Evolutionary conservation across 1,284 basidiomycete genomes (phyloP), one percentile per base, ranked within the genome.

Genomic region (Sanghuangporus baumii): DNA sequence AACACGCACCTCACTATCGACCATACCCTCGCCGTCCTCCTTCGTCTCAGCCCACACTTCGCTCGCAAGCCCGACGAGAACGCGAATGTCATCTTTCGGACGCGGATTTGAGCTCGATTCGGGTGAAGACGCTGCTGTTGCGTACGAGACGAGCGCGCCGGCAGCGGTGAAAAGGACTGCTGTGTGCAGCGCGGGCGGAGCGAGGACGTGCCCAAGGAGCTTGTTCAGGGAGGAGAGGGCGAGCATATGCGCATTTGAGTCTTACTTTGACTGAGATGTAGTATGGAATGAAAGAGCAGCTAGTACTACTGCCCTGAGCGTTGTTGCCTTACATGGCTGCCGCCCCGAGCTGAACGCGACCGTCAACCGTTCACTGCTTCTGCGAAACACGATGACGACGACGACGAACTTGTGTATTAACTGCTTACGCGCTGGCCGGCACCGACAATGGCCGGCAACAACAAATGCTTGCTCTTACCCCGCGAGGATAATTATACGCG

Each of bases 41-140:
- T 77, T 78, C 20, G 84, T 86, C 73, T 91, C 89, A 61, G 83
- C 82, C 89, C 89, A 91, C 47, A 88, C 78, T 70, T 91, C 89
- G 8, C 82, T 82, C 55, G 83, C 82, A 12, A 91, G 73, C 16
- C 88, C 89, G 11, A 87, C 87, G 36, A 87, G 75, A 38, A 91
- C 80, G 60, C 86, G 82, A 55, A 91, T 79, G 63, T 88, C 83
- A 69, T 91, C 89, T 73, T 90, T 91, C 40, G 83, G 73, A 61
- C 81, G 76, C n/a, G 64, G 40, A 37, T 72, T 70, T 46, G 20
- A 7, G 16, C 43, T 18, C 20, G 9, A 14, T 6, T 16, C 8
- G 6, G 43, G 18, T 4, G 79, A n/a, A n/a, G n/a, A 77, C 18
- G 78, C 77, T 12, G 60, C 43, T 31, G 82, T 76, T 8, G 82